A percentile compares a stretch with the other conserved stretches of the same genome.
phyloP scores from a whole-genome alignment of 768 basidiomycete genomes.

The Mrakia gelida region DNA sequence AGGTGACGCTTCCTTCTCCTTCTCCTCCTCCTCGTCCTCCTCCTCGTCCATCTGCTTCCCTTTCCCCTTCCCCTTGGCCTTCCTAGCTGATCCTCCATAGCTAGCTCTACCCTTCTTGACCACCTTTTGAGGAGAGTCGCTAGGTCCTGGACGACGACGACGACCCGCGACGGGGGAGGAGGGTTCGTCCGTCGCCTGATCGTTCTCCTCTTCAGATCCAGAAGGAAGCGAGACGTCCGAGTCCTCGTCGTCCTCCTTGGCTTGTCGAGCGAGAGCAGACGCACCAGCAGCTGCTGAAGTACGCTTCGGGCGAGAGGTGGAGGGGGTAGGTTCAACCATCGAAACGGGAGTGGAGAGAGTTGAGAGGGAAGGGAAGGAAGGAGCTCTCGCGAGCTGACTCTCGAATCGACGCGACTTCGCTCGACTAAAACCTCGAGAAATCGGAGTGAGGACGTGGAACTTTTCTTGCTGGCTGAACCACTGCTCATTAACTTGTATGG shows the following conservation, averaged over 20 bases:
- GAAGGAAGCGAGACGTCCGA: background rate
- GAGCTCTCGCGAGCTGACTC: background rate
- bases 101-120: background rate
- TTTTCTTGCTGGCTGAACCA: too few species aligned
- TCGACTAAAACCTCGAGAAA: too few species aligned
- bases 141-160: background rate
- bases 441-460: too few species aligned
- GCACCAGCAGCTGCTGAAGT: background rate
- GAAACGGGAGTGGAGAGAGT: background rate
- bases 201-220: background rate
- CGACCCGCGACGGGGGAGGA: background rate
- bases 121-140: background rate
- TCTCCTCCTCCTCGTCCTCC: background rate
- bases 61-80: background rate
- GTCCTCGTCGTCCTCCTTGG: conserved; percentile 3
- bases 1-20: too few species aligned
- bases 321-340: background rate
- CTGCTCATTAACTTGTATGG: too few species aligned
- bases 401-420: too few species aligned
- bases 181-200: background rate
- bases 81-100: background rate
- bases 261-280: background rate
- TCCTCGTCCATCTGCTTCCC: background rate
- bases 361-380: background rate
- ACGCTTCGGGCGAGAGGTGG: background rate